Evolutionary conservation across 495 filamentous ascomycete species (phyloP).

Genomic region (Aspergillus kassunensis): DNA sequence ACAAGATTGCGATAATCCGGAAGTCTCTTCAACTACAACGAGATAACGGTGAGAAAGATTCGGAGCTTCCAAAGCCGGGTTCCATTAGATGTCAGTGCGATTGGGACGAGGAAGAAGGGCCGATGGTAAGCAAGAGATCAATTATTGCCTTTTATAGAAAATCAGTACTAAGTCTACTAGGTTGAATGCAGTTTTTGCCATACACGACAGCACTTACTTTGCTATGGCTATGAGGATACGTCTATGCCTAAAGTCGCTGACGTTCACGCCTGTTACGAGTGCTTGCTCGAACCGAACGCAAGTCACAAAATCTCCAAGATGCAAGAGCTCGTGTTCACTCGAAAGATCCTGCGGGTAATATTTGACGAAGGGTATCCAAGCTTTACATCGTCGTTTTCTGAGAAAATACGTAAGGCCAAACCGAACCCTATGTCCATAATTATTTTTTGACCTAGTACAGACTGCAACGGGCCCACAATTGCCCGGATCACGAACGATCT

Average conservation of each 20-base stretch:
- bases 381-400: slow-evolving; percentile 19
- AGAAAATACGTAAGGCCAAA: slow-evolving; percentile 27
- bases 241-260: slow-evolving; percentile 29
- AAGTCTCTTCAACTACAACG: not conserved
- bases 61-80: slow-evolving; percentile 7
- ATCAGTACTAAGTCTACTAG: slow-evolving; percentile 22
- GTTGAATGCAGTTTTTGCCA: slow-evolving; percentile 44
- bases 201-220: slow-evolving; percentile 45
- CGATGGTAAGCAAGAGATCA: slow-evolving; percentile 33
- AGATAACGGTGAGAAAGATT: not conserved
- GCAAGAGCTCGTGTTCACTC: slow-evolving; percentile 28
- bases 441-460: slow-evolving; percentile 25
- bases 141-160: not conserved
- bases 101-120: slow-evolving; percentile 33
- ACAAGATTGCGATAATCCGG: slow-evolving; percentile 13
- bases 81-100: slow-evolving; percentile 40
- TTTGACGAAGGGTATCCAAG: slow-evolving; percentile 23
- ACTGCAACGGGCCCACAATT: slow-evolving; percentile 27
- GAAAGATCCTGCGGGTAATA: slow-evolving; percentile 28
- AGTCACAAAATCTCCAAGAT: slow-evolving; percentile 28
- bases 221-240: slow-evolving; percentile 39
- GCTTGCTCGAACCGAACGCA: slow-evolving; percentile 39
- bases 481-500: slow-evolving; percentile 25
- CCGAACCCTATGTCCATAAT: not conserved
- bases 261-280: slow-evolving; percentile 47